Evolutionary conservation across 106 monocot genomes (phyloP).

Genomic region (Posidonia australis): DNA sequence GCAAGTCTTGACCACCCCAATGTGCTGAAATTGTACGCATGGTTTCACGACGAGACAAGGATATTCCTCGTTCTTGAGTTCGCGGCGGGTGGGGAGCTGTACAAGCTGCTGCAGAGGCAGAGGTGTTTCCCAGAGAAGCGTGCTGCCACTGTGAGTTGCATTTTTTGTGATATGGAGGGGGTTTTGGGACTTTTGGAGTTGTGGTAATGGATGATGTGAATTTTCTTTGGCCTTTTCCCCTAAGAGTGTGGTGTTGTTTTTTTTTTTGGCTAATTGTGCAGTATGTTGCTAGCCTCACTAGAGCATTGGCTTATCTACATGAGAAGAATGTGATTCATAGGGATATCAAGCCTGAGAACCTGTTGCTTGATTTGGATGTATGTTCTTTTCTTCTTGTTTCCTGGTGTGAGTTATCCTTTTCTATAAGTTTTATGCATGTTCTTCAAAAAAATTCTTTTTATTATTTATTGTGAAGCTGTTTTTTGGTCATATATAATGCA

Average conservation of each 20-base stretch:
- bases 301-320: constrained; percentile 72
- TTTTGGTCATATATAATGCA: too few relatives aligned
- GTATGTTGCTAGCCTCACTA: constrained; percentile 79
- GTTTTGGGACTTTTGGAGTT: background rate
- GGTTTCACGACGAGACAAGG: constrained; percentile 78
- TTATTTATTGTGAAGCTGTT: too few relatives aligned
- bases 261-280: constrained; percentile 10
- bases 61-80: constrained; percentile 80
- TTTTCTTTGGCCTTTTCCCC: background rate
- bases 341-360: constrained; percentile 97
- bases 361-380: constrained; percentile 81
- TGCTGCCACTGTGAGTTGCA: constrained; percentile 59
- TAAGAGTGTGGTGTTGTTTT: background rate
- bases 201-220: background rate
- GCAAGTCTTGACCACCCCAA: constrained; percentile 58
- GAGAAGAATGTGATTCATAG: constrained; percentile 93
- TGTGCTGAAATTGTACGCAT: constrained; percentile 68
- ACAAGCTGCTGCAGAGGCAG: constrained; percentile 60
- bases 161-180: background rate
- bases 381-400: background rate
- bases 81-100: constrained; percentile 69
- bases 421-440: background rate
- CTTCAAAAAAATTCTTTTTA: background rate
- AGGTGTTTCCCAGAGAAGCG: constrained; percentile 54
- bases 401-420: background rate